Base-by-base conservation (phyloP, 1,139 yeast species). In the Pneumocystis sp. region DNA sequence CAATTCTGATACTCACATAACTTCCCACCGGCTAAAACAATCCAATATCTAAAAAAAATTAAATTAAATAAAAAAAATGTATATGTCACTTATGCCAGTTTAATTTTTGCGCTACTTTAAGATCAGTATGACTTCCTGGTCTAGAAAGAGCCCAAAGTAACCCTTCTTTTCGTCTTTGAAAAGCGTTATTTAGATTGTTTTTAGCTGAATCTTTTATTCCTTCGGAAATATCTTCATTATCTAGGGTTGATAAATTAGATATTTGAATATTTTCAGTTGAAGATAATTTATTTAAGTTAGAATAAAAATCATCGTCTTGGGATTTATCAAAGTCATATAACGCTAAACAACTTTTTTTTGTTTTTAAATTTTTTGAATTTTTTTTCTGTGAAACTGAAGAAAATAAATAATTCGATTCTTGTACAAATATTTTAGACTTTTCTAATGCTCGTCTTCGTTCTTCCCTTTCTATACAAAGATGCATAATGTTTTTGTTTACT, bases 1-100 rank as follows among this genome's bases (percentile, higher is more conserved):
- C 96, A 89, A 74, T 88, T 91, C 61, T 88, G 81, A 73, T 83
- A 89, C 72, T 89, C 96, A 64, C 81, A 80, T 56, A 89, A 76
- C 68, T 80, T 82, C 0, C 95, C 93, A 25, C 83, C 82, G 25
- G 82, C 81, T 64, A 89, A 77, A 0, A 85, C 89, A 0, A 89
- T 89, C 95, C 96, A 88, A 74, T 87, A 50, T 50, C 57, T 50
- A 50, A 25, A 21, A 25, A 50, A 7, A 4, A 19, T 44, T n/a
- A n/a, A 44, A 50, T 25, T 50, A 50, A 50, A 50, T 3, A 25
- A 50, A 25, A 50, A 50, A 50, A 21, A 50, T 8, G 25, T 7
- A 21, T n/a, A 50, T 12, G 7, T 50, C 25, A 91, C 72, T 89
- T 89, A 74, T 89, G 96, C 96, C 96, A 89, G 7, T 78, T 78